A percentile compares a stretch with the other conserved stretches of the same genome.
Conservation (phyloP, 2,329 filamentous ascomycete species). For the Phyllosticta citrichinensis region DNA sequence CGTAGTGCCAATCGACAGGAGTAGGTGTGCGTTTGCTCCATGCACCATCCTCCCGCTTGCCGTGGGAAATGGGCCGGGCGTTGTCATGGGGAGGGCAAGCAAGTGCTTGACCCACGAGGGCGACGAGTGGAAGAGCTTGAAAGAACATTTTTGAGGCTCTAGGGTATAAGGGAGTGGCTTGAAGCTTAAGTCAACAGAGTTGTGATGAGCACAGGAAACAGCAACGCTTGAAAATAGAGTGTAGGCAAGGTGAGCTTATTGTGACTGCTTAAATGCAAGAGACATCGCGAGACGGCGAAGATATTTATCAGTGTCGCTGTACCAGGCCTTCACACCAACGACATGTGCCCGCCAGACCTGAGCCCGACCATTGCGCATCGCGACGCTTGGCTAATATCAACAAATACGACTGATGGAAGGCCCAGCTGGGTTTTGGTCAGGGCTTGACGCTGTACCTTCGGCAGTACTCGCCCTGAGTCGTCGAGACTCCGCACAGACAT, state of each 20-base stretch:
- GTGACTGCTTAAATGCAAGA: not conserved
- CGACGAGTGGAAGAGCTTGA: not conserved
- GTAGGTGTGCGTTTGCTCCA: not conserved
- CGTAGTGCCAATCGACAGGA: conserved; percentile 22
- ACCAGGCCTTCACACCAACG: not conserved
- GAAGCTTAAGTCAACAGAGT: not conserved
- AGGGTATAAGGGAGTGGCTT: not conserved
- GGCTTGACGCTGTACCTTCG: not conserved
- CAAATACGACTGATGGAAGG: not conserved
- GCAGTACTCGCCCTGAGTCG: not conserved
- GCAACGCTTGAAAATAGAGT: not conserved
- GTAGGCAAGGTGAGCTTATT: not conserved
- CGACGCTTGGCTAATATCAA: not conserved
- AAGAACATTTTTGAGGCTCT: not conserved
- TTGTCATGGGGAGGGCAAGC: not conserved
- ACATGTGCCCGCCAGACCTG: not conserved
- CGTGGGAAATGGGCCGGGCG: not conserved
- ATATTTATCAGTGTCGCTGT: not conserved
- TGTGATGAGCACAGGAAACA: not conserved
- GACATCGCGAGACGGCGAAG: not conserved
- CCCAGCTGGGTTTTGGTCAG: not conserved
- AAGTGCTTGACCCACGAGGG: not conserved
- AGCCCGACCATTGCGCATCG: not conserved
- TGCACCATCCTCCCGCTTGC: not conserved
- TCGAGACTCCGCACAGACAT: not conserved